Evolutionary conservation across 108 stramenopile genomes (phyloP), one percentile per base, ranked within the genome.

Genomic region (Parietichytrium sp.): DNA sequence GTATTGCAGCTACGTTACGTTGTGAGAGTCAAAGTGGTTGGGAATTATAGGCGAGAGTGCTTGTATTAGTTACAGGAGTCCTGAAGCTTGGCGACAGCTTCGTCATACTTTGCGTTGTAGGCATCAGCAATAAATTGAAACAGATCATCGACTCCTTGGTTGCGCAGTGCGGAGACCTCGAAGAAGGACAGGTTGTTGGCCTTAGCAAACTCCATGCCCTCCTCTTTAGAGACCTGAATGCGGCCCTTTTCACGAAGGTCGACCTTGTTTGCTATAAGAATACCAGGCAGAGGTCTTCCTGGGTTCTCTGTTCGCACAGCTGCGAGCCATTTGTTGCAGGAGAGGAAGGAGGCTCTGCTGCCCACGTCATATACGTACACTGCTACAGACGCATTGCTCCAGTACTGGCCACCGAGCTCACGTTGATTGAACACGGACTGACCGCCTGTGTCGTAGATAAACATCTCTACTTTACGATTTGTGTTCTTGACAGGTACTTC

Each of bases 321-420:
- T 10, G 61, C 33, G 33, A 72, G 61, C 61, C 61, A 72, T 20
- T 72, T 72, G 25, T 42, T 72, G 20, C 61, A 72, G 6, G 61
- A 72, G 38, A 72, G 42, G 45, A 72, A 72, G 38, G 61, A 72
- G 1, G 36, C 45, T n/a, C 61, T 33, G 61, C 42, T 72, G 20
- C 61, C 25, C 45, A 42, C 61, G 42, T 72, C 61, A 25, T 72
- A 72, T 23, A 72, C 61, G 42, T 72, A 72, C 61, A 72, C 61
- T n/a, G 61, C 61, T n/a, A 72, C 61, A 27, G 61, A 72, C 42
- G 61, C 61, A 42, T 72, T 72, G 61, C 61, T 72, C 61, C 61
- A 72, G 20, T 72, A 72, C 33, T 72, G 61, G 8, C 61, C 61
- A n/a, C 61, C 61, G 20, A 72, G 61, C 20, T 72, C 61, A 10